A percentile compares a stretch with the other conserved stretches of the same genome.
phyloP scores from a whole-genome alignment of 805 yeast genomes.

The Candida nemodendra region DNA sequence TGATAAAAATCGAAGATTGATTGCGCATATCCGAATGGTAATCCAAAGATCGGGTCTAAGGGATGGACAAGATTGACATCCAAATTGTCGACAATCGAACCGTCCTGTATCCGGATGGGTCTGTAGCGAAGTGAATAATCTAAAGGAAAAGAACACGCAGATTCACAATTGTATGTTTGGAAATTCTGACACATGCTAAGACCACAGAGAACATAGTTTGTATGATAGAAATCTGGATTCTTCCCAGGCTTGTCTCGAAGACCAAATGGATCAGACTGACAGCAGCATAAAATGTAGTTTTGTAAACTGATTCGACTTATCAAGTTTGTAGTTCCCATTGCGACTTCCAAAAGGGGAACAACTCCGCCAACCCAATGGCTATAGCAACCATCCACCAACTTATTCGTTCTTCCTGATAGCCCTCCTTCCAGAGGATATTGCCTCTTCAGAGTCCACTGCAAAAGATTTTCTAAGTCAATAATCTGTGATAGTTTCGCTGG shows the following conservation, averaged over 20 bases:
- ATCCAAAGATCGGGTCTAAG: constrained; percentile 59
- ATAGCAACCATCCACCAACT: constrained; percentile 94
- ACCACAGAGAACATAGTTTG: constrained; percentile 82
- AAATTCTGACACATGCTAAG: constrained; percentile 56
- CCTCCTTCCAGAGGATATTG: constrained; percentile 84
- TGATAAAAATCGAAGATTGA: constrained; percentile 14
- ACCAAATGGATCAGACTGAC: constrained; percentile 65
- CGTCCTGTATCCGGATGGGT: constrained; percentile 18
- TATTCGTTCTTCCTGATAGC: constrained; percentile 84
- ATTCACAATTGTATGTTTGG: constrained; percentile 27
- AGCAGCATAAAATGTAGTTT: constrained; percentile 69
- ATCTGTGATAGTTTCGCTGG: constrained; percentile 33
- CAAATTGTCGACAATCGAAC: constrained; percentile 18
- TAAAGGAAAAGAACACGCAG: constrained; percentile 1
- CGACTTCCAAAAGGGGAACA: constrained; percentile 59
- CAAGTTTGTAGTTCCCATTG: constrained; percentile 33
- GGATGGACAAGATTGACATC: constrained; percentile 25
- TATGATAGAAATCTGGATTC: constrained; percentile 82
- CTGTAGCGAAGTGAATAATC: constrained; percentile 32
- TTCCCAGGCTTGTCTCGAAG: constrained; percentile 85
- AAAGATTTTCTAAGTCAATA: constrained; percentile 46
- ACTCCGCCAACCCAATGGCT: constrained; percentile 93
- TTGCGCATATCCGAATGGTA: constrained; percentile 41
- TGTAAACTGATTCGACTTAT: constrained; percentile 58
- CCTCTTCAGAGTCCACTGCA: constrained; percentile 68